Evolutionary conservation across 331 rosid species (phyloP).

Genomic region (Pyrus hybrid): DNA sequence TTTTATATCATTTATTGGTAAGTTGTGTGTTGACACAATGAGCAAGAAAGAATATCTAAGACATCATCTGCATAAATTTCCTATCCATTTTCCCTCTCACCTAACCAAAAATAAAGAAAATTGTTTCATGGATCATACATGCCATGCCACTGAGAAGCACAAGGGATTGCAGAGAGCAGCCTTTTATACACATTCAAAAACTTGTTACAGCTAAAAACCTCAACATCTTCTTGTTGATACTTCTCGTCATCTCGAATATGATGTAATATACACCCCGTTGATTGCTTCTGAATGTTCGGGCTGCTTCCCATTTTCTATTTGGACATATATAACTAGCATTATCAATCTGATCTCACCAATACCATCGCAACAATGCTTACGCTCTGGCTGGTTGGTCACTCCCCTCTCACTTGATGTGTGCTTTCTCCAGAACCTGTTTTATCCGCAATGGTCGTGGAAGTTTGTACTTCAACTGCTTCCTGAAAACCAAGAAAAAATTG

Average conservation of each 20-base stretch:
- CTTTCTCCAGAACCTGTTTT: slow-evolving; percentile 39
- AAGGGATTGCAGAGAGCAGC: background rate
- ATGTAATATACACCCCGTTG: background rate
- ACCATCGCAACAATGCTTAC: slow-evolving; percentile 5
- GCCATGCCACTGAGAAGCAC: background rate
- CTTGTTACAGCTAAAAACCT: background rate
- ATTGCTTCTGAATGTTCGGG: background rate
- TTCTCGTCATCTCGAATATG: background rate
- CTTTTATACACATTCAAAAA: background rate
- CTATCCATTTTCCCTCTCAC: background rate
- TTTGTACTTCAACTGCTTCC: slow-evolving; percentile 44
- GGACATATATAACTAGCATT: slow-evolving; percentile 4
- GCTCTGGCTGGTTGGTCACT: slow-evolving; percentile 24
- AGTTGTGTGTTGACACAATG: background rate
- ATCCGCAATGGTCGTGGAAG: slow-evolving; percentile 25
- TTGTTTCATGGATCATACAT: background rate
- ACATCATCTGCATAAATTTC: background rate
- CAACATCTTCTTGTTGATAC: slow-evolving; percentile 5
- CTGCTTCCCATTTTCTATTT: slow-evolving; percentile 2
- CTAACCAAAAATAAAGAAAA: background rate
- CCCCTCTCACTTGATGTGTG: slow-evolving; percentile 22
- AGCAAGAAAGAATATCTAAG: background rate
- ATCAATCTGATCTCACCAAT: background rate
- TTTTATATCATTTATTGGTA: background rate
- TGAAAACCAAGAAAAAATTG: slow-evolving; percentile 26